Conservation (phyloP, 257 asterid genomes). For the Solanum appendiculatum region DNA sequence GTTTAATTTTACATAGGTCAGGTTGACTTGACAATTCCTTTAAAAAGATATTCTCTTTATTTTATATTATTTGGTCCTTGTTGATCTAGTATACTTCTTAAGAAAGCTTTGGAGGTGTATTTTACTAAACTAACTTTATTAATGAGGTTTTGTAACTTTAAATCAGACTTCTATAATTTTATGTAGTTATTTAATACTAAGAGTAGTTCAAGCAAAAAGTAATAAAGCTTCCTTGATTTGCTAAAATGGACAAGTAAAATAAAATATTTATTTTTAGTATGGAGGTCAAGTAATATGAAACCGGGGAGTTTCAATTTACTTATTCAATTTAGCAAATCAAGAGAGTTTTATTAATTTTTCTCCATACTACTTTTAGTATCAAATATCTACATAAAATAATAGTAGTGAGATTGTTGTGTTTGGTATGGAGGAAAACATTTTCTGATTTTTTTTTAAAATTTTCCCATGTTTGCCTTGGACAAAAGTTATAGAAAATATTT, state of each 20-base stretch:
- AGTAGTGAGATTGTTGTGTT: not conserved
- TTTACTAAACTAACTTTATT: not conserved
- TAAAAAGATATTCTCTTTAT: no score
- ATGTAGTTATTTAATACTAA: no score
- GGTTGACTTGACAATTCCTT: not conserved
- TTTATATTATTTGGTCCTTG: not conserved
- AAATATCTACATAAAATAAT: not conserved
- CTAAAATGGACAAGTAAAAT: not conserved
- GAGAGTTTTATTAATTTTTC: not conserved
- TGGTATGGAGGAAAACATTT: not conserved
- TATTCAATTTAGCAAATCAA: not conserved
- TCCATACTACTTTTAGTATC: not conserved
- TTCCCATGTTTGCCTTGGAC: not conserved
- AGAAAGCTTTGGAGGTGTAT: no score
- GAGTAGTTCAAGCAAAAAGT: not conserved
- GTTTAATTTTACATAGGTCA: no score
- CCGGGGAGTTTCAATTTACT: not conserved
- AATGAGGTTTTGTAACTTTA: not conserved
- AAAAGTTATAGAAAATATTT: no score
- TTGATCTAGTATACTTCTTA: not conserved
- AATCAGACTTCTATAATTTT: no score
- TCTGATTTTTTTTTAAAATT: no score
- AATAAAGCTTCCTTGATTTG: not conserved
- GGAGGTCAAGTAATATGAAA: not conserved
- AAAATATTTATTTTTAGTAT: no score